Evolutionary conservation across 805 yeast species (phyloP).

Genomic region (Yamadazyma phyllophila): DNA sequence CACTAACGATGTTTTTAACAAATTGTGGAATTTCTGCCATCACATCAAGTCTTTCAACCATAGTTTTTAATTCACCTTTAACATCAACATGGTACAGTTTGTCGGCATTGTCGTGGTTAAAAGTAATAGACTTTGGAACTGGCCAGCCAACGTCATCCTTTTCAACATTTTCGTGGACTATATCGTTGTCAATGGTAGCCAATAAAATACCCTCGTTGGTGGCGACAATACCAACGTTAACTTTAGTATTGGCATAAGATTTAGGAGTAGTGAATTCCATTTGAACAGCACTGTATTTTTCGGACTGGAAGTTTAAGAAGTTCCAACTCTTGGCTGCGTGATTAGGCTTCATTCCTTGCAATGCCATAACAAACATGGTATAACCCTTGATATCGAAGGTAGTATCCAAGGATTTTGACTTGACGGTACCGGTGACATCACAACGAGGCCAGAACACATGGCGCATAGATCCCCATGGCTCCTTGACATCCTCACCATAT

Average conservation of each 20-base stretch:
- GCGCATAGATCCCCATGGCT: slow-evolving; percentile 98
- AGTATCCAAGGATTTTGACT: slow-evolving; percentile 26
- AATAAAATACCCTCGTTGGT: slow-evolving; percentile 58
- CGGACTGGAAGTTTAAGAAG: slow-evolving; percentile 83
- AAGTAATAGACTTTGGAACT: slow-evolving; percentile 67
- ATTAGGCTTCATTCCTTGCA: slow-evolving; percentile 99
- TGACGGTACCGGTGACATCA: slow-evolving; percentile 62
- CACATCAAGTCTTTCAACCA: slow-evolving; percentile 92
- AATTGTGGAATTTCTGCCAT: slow-evolving; percentile 96
- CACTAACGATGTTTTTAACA: slow-evolving; percentile 88
- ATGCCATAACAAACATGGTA: slow-evolving; percentile 90
- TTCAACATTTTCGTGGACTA: slow-evolving; percentile 51
- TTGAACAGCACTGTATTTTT: slow-evolving; percentile 67
- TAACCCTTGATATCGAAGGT: slow-evolving; percentile 42
- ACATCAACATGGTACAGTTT: slow-evolving; percentile 48
- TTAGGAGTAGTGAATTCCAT: slow-evolving; percentile 97
- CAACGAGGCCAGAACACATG: slow-evolving; percentile 97
- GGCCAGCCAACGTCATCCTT: slow-evolving; percentile 90
- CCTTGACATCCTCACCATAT: slow-evolving; percentile 77
- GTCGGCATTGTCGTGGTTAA: slow-evolving; percentile 45
- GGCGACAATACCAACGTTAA: slow-evolving; percentile 74
- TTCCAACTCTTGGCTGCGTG: slow-evolving; percentile 98
- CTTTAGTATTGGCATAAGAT: slow-evolving; percentile 80
- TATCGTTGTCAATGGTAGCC: slow-evolving; percentile 64
- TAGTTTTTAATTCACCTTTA: slow-evolving; percentile 55